Evolutionary conservation across 805 yeast species (phyloP).

Genomic region (Komagataella pastoris): DNA sequence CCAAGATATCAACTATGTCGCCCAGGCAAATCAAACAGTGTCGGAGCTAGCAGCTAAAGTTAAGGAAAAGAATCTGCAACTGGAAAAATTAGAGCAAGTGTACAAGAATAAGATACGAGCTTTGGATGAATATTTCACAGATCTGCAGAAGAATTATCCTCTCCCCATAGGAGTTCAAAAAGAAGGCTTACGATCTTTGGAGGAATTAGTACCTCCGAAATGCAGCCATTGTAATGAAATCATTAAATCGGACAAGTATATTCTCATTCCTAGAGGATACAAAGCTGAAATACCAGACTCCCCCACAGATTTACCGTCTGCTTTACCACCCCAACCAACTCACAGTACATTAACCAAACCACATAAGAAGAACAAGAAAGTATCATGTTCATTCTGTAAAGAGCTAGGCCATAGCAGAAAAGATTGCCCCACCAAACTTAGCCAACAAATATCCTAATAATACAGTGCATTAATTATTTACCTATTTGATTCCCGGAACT

Average conservation of each 20-base stretch:
- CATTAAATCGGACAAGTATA: background rate
- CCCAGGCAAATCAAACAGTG: background rate
- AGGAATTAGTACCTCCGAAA: background rate
- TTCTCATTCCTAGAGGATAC: background rate
- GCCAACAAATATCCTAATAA: background rate
- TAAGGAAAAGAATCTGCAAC: background rate
- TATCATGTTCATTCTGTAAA: background rate
- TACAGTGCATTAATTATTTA: constrained; percentile 7
- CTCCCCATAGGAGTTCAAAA: background rate
- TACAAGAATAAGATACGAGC: background rate
- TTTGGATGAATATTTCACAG: background rate
- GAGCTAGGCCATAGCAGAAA: background rate
- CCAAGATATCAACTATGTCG: background rate
- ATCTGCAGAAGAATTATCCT: background rate
- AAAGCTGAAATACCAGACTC: background rate
- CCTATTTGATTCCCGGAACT: constrained; percentile 22
- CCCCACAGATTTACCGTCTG: background rate
- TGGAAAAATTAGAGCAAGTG: background rate
- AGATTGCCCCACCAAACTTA: background rate
- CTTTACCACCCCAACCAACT: background rate
- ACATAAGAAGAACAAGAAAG: background rate
- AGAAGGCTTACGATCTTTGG: background rate
- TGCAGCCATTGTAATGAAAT: background rate
- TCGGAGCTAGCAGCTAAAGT: background rate
- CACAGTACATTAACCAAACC: background rate